A percentile compares a stretch with the other conserved stretches of the same genome.
phyloP scores from a whole-genome alignment of 2,329 filamentous ascomycete species.

The Calonectria hawksworthii region DNA sequence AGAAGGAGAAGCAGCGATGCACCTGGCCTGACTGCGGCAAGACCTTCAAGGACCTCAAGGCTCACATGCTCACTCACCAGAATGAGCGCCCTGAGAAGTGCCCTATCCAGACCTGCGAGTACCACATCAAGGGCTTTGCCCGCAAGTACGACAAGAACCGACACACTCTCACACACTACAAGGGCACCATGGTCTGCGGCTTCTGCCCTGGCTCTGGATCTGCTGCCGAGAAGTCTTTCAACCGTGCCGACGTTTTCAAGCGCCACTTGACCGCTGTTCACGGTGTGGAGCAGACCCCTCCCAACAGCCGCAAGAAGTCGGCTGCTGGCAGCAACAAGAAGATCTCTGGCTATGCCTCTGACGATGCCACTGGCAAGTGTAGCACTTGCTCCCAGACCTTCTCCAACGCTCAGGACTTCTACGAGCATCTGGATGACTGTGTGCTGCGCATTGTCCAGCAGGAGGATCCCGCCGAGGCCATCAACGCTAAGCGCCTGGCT shows the following conservation, averaged over 20 bases:
- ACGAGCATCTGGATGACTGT: slow-evolving; percentile 92
- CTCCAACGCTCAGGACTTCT: slow-evolving; percentile 95
- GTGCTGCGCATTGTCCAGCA: slow-evolving; percentile 80
- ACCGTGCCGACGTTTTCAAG: slow-evolving; percentile 96
- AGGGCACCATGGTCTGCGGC: slow-evolving; percentile 96
- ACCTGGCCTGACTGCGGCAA: slow-evolving; percentile 87
- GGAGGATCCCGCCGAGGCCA: slow-evolving; percentile 77
- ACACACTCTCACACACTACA: slow-evolving; percentile 95
- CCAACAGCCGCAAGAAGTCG: slow-evolving; percentile 87
- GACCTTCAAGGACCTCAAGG: slow-evolving; percentile 91
- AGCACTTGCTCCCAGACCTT: slow-evolving; percentile 95
- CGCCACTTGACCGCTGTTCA: slow-evolving; percentile 91
- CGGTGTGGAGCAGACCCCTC: slow-evolving; percentile 91
- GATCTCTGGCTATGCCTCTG: slow-evolving; percentile 78
- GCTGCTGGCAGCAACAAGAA: slow-evolving; percentile 68
- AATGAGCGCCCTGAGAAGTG: slow-evolving; percentile 94
- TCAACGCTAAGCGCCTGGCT: slow-evolving; percentile 76
- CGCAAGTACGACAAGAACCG: slow-evolving; percentile 97
- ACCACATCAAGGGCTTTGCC: slow-evolving; percentile 92
- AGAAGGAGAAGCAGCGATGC: slow-evolving; percentile 81
- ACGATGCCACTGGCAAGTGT: slow-evolving; percentile 93
- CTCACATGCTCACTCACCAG: slow-evolving; percentile 95
- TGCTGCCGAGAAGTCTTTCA: slow-evolving; percentile 93
- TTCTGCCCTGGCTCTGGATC: slow-evolving; percentile 94
- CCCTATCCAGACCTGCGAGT: slow-evolving; percentile 92